phyloP scores from a whole-genome alignment of 2,329 filamentous ascomycete species.

The Venturia carpophila region DNA sequence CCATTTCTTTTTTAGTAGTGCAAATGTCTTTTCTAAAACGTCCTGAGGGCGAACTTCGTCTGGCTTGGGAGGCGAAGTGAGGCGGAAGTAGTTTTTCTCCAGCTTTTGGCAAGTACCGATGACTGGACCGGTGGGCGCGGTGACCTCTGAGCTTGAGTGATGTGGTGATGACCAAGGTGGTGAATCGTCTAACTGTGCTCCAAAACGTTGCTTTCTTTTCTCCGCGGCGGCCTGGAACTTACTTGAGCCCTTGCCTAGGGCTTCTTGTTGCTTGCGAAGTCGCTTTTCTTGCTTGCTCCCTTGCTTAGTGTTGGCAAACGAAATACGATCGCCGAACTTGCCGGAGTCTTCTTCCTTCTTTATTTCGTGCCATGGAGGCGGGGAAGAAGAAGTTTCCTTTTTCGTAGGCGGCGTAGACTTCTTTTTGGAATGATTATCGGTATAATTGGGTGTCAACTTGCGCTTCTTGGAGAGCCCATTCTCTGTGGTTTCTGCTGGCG shows the following conservation, averaged over 20 bases:
- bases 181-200: conserved; percentile 43
- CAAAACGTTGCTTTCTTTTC: conserved; percentile 82
- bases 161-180: conserved; percentile 6
- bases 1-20: conserved; percentile 91
- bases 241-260: conserved; percentile 53
- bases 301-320: conserved; percentile 46
- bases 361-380: conserved; percentile 65
- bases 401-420: background rate
- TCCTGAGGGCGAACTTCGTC: conserved; percentile 78
- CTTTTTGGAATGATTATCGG: conserved; percentile 17
- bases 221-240: conserved; percentile 84
- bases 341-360: conserved; percentile 40
- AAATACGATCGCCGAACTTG: conserved; percentile 56
- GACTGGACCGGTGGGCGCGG: conserved; percentile 54
- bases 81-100: conserved; percentile 90
- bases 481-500: conserved; percentile 19
- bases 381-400: background rate
- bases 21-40: conserved; percentile 75
- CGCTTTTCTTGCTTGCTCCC: conserved; percentile 37
- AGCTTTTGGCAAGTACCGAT: conserved; percentile 75
- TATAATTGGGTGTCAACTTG: conserved; percentile 62
- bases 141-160: background rate
- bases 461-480: conserved; percentile 57
- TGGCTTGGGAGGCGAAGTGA: conserved; percentile 83
- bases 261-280: conserved; percentile 40